Evolutionary conservation across 805 yeast species (phyloP).

Genomic region (Metschnikowia picachoensis): DNA sequence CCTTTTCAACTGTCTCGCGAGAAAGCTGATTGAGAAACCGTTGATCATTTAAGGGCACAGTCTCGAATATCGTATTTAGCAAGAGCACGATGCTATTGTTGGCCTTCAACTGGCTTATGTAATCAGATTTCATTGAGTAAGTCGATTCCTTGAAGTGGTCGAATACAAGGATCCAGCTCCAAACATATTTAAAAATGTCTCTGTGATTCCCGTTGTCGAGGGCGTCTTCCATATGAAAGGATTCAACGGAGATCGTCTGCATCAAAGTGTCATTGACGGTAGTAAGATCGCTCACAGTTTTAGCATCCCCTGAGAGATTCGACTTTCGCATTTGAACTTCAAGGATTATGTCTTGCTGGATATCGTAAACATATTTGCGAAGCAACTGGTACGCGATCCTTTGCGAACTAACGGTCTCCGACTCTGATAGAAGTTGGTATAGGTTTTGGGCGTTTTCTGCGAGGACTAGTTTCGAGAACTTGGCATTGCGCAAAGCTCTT

Average conservation of each 20-base stretch:
- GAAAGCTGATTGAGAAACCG: slow-evolving; percentile 21
- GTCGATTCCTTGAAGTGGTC: slow-evolving; percentile 62
- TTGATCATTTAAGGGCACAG: slow-evolving; percentile 40
- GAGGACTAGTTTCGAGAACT: slow-evolving; percentile 27
- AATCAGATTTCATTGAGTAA: slow-evolving; percentile 56
- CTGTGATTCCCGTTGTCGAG: slow-evolving; percentile 8
- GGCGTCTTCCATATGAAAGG: slow-evolving; percentile 20
- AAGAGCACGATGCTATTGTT: slow-evolving; percentile 45
- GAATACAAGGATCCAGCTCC: slow-evolving; percentile 67
- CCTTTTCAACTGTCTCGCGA: slow-evolving; percentile 13
- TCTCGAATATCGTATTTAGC: slow-evolving; percentile 56
- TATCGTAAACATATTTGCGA: slow-evolving; percentile 35
- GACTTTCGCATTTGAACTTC: slow-evolving; percentile 55
- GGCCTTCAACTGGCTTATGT: slow-evolving; percentile 52
- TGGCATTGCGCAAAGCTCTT: slow-evolving; percentile 18
- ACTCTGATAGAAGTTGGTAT: slow-evolving; percentile 26
- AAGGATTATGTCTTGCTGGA: slow-evolving; percentile 58
- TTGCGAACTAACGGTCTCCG: slow-evolving; percentile 30
- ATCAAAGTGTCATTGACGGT: slow-evolving; percentile 41
- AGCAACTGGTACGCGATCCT: slow-evolving; percentile 43
- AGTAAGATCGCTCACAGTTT: background rate
- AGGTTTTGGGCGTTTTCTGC: slow-evolving; percentile 32
- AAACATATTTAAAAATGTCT: slow-evolving; percentile 43
- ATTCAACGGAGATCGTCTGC: slow-evolving; percentile 26
- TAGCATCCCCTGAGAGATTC: slow-evolving; percentile 11